Conservation (phyloP, 805 yeast species). For the Lachancea thermotolerans region DNA sequence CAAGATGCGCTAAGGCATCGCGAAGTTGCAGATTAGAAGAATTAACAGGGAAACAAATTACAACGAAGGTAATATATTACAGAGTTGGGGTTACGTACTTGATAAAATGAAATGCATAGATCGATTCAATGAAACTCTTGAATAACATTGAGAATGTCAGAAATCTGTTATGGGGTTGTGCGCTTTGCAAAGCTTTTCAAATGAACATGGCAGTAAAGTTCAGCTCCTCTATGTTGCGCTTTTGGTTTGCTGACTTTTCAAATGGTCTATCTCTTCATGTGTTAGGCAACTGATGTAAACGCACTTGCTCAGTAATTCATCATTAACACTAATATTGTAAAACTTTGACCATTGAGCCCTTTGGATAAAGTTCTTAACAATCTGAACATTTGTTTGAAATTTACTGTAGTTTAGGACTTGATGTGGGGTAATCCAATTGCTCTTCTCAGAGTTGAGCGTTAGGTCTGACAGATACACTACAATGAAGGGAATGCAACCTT, state of each 20-base stretch:
- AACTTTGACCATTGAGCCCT: slow-evolving; percentile 79
- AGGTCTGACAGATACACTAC: slow-evolving; percentile 82
- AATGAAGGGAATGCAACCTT: slow-evolving; percentile 85
- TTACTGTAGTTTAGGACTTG: slow-evolving; percentile 67
- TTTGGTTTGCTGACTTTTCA: slow-evolving; percentile 1
- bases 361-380: slow-evolving; percentile 69
- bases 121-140: too few species aligned
- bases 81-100: too few species aligned
- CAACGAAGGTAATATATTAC: too few species aligned
- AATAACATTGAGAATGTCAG: too few species aligned
- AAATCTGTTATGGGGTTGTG: too few species aligned
- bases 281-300: slow-evolving; percentile 68
- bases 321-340: slow-evolving; percentile 49
- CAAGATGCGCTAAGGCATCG: background rate
- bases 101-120: too few species aligned
- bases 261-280: slow-evolving; percentile 56
- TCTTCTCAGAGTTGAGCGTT: slow-evolving; percentile 51
- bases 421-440: slow-evolving; percentile 28
- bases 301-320: slow-evolving; percentile 74
- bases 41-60: background rate
- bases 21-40: background rate
- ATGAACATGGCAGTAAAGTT: background rate
- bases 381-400: slow-evolving; percentile 65
- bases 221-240: background rate
- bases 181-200: too few species aligned